Evolutionary conservation across 2,329 filamentous ascomycete genomes (phyloP), one percentile per base, ranked within the genome.

Genomic region (Fusarium dimerum): DNA sequence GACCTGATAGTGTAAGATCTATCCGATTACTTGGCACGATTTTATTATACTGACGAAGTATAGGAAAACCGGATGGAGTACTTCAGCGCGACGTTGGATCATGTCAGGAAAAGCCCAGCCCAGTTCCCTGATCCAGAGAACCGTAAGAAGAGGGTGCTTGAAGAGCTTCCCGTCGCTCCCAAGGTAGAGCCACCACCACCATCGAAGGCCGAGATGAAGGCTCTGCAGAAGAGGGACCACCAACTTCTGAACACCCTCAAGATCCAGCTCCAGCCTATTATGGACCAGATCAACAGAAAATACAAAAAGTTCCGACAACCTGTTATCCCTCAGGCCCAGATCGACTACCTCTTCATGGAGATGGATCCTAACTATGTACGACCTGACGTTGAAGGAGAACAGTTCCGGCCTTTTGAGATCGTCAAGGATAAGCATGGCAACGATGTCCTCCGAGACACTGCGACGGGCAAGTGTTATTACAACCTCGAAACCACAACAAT

Each of bases 401-500:
- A 87, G 11, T 76, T 79, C 50, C 83, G 92, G 42, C 92, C 92
- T 1, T 97, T 84, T 66, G 89, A 92, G 65, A 85, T 92, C 54
- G 84, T 84, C 39, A 86, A 84, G 62, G 93, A 99, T 68, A 86
- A 86, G 57, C 83, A 94, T 58, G 92, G 89, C 9, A 84, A 88
- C 11, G 79, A 84, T 40, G 92, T 92, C 15, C 76, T 99, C 42
- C 78, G 85, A 39, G 89, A 97, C 59, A 85, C 84, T 6, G 80
- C 81, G 2, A 90, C 85, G 2, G 85, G 85, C 51, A 96, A 94
- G 70, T 94, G 92, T 70, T 97, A 87, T 71, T 97, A 97, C 77
- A 99, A 99, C 62, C 78, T 99, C 43, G 92, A 97, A 67, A 89
- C 93, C 11, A 88, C 88, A 4, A 93, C 89, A 1, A 97, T 99